These are phyloP conservation scores for Russula olivacea DNA, from an alignment of 768 basidiomycete genomes.

Conservation along the genomic window DNA sequence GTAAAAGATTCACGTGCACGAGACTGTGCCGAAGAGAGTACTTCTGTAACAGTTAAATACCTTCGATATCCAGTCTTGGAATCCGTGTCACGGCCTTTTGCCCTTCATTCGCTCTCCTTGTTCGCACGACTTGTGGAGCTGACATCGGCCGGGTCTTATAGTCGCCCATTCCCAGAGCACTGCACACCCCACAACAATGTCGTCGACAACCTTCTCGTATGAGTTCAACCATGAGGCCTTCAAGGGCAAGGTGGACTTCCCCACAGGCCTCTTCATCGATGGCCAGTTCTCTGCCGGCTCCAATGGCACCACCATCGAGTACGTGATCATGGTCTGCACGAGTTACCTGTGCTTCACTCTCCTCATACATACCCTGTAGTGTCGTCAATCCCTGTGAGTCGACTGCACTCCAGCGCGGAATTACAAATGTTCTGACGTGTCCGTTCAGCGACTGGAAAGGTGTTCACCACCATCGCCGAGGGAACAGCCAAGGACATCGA, in stretches of 20 bases:
- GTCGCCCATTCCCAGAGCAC: no score
- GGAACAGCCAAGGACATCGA: conserved; percentile 71
- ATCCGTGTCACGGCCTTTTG: no score
- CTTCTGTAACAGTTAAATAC: no score
- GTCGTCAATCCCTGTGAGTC: conserved; percentile 51
- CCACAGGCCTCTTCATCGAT: conserved; percentile 68
- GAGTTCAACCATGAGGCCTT: conserved; percentile 49
- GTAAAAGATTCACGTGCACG: no score
- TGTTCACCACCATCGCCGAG: conserved; percentile 51
- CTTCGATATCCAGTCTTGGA: no score
- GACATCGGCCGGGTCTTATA: no score
- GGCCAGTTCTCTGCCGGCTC: conserved; percentile 59
- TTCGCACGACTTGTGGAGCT: no score
- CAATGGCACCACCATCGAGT: conserved; percentile 58
- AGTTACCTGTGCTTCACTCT: not conserved
- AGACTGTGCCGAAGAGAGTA: no score
- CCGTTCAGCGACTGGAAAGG: conserved; percentile 46
- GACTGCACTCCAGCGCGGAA: not conserved
- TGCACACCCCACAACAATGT: conserved; percentile 31
- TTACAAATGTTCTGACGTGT: not conserved
- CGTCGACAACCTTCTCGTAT: conserved; percentile 38
- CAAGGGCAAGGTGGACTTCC: conserved; percentile 53
- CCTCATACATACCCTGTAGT: conserved; percentile 30
- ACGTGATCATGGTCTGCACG: conserved; percentile 26
- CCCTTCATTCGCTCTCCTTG: no score